Conservation (phyloP, 805 yeast species). For the Spathaspora hagerdaliae region DNA sequence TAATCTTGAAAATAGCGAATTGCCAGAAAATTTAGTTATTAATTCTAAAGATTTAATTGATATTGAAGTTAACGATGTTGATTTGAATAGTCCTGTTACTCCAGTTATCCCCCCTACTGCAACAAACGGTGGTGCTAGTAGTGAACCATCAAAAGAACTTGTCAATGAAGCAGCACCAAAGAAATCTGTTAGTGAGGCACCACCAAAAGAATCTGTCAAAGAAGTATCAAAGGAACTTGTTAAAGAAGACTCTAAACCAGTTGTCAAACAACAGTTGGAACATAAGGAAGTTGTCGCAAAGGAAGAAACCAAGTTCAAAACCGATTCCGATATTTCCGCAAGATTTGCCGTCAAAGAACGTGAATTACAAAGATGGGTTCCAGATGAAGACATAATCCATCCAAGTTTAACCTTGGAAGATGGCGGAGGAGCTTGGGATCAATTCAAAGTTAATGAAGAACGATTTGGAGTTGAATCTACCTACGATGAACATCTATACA, state of each 20-base stretch:
- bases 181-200: background rate
- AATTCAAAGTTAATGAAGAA: conserved; percentile 84
- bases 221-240: background rate
- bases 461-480: conserved; percentile 86
- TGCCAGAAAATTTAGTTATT: conserved; percentile 44
- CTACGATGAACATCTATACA: conserved; percentile 81
- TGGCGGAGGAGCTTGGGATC: conserved; percentile 67
- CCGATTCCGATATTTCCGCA: conserved; percentile 80
- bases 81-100: conserved; percentile 16
- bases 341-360: conserved; percentile 49
- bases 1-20: conserved; percentile 25
- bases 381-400: conserved; percentile 43
- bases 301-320: conserved; percentile 47
- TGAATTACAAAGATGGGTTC: conserved; percentile 81
- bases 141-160: background rate
- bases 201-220: background rate
- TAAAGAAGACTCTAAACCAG: background rate
- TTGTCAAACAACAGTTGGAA: background rate
- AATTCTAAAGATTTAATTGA: conserved; percentile 50
- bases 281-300: background rate
- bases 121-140: background rate
- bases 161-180: background rate
- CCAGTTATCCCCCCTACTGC: background rate
- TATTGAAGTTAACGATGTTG: conserved; percentile 40
- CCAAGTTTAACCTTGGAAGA: conserved; percentile 34